Evolutionary conservation across 2,329 filamentous ascomycete genomes (phyloP).

Genomic region (Sordariomycetes sp.): DNA sequence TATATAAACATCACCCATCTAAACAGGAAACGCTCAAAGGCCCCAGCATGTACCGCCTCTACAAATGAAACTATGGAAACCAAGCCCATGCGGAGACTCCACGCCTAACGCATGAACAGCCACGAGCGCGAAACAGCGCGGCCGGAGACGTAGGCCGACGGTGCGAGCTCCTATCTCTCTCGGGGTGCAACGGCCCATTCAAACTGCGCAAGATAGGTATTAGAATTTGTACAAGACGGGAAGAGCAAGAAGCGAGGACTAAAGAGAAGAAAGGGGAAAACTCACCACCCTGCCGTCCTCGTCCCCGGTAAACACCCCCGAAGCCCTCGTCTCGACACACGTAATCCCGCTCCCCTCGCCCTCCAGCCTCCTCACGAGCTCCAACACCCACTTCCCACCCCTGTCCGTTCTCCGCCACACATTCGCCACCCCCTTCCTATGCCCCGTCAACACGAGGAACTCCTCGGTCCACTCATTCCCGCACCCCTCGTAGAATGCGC

Average conservation of each 20-base stretch:
- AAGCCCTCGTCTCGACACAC: conserved; percentile 72
- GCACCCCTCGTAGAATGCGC: conserved; percentile 84
- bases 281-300: conserved; percentile 67
- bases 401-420: conserved; percentile 49
- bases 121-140: not conserved
- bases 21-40: not conserved
- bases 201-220: not conserved
- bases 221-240: not conserved
- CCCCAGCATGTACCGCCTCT: not conserved
- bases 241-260: not conserved
- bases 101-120: not conserved
- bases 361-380: conserved; percentile 69
- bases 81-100: not conserved
- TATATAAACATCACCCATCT: not conserved
- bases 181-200: not conserved
- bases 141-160: not conserved
- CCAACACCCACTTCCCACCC: conserved; percentile 57
- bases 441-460: conserved; percentile 79
- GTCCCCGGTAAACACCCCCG: conserved; percentile 83
- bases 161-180: not conserved
- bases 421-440: conserved; percentile 72
- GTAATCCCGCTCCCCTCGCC: conserved; percentile 50
- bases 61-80: not conserved
- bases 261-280: conserved; percentile 11
- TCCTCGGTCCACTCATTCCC: conserved; percentile 87